Base-by-base conservation (phyloP, 306 rosid species). In the Mimosa pudica region DNA sequence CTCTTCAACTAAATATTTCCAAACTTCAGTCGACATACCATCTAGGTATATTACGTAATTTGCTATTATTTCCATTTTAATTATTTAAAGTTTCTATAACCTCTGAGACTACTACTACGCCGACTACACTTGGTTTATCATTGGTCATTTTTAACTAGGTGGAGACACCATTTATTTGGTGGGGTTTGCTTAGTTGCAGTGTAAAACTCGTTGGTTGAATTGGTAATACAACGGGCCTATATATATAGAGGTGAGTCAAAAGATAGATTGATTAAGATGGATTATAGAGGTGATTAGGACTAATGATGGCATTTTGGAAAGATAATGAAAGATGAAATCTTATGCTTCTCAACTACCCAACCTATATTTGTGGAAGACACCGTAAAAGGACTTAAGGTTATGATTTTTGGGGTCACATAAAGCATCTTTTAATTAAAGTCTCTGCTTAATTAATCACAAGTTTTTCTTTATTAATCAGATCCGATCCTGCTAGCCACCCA, bases 331-430 rank as follows among this genome's bases (percentile, higher is more conserved):
- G 82, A 86, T 75, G 85, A 78, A 82, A 70, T 73, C 14, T 80
- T 80, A 81, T 92, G 97, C 90, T 86, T 82, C 93, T 90, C 85
- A 88, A 86, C 94, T 81, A 87, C 93, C 93, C 92, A 83, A 90
- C 94, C 92, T 86, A 76, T 66, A 70, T 87, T 87, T 83, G 84
- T 73, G 84, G 86, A 70, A 77, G 83, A 82, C 76, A 84, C 83
- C 16, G 79, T 73, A 78, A 87, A 90, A 90, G 87, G 84, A 79
- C 74, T n/a, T 5, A 52, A 80, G 64, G 81, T 88, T 72, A 54
- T 88, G 89, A 69, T 73, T 62, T 82, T 82, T 82, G 87, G 82
- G 89, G 82, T 70, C 83, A 20, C 70, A 85, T 79, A 75, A 76
- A 87, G 97, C 82, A 86, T 84, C 89, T 88, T 70, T 70, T 30